These are phyloP conservation scores for Pueraria montana DNA, from an alignment of 306 rosid genomes.

Conservation along the genomic window DNA sequence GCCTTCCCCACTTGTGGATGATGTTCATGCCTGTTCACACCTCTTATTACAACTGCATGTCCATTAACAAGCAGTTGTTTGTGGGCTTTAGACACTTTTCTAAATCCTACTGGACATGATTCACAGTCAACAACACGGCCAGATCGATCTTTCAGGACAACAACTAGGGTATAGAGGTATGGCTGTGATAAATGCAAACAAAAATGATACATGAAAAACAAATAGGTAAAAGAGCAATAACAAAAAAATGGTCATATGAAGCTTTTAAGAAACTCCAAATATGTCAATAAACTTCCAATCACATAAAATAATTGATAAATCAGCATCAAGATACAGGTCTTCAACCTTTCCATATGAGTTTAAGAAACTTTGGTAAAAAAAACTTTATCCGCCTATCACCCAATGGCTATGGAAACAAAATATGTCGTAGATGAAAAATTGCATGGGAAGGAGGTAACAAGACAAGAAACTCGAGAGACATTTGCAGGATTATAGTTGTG, in stretches of 20 bases:
- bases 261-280: slow-evolving; percentile 19
- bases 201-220: slow-evolving; percentile 30
- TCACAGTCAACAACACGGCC: slow-evolving; percentile 85
- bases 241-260: neutral
- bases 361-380: neutral
- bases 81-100: slow-evolving; percentile 78
- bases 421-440: slow-evolving; percentile 20
- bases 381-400: neutral
- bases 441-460: slow-evolving; percentile 6
- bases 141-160: slow-evolving; percentile 76
- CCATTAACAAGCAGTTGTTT: slow-evolving; percentile 96
- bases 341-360: neutral
- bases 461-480: slow-evolving; percentile 35
- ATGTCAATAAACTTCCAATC: slow-evolving; percentile 28
- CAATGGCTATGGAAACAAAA: slow-evolving; percentile 18
- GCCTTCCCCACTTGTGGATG: slow-evolving; percentile 97
- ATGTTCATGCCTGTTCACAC: slow-evolving; percentile 98
- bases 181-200: slow-evolving; percentile 69
- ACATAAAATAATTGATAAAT: slow-evolving; percentile 20
- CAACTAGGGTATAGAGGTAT: slow-evolving; percentile 80
- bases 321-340: slow-evolving; percentile 21
- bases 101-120: slow-evolving; percentile 83
- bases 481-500: neutral
- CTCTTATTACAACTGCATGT: slow-evolving; percentile 80
- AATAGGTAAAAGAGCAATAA: slow-evolving; percentile 1